These are phyloP conservation scores for Calophaca sinica DNA, from an alignment of 306 rosid species.

Conservation along the genomic window DNA sequence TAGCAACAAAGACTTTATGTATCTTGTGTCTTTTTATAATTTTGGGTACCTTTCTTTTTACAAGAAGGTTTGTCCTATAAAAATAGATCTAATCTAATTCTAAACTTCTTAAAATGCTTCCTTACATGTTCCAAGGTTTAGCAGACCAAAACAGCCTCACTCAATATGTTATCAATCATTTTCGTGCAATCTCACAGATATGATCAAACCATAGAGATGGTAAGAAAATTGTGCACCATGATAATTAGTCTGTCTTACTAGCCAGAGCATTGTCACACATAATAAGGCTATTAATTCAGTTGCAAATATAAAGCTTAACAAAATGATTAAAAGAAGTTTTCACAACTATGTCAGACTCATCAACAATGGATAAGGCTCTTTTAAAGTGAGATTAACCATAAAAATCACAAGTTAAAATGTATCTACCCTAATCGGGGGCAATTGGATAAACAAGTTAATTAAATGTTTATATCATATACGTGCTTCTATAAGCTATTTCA, in stretches of 20 bases:
- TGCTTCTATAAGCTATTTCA: no score
- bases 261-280: neutral
- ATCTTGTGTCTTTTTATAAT: neutral
- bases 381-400: neutral
- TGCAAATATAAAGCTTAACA: neutral
- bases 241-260: neutral
- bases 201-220: neutral
- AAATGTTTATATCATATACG: no score
- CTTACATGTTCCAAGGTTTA: neutral
- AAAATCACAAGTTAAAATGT: neutral
- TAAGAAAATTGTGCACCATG: conserved; percentile 14
- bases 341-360: neutral
- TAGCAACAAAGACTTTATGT: neutral
- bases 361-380: neutral
- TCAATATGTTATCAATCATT: neutral
- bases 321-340: neutral
- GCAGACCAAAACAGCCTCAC: conserved; percentile 13
- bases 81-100: conserved; percentile 11
- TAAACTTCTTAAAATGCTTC: neutral
- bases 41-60: neutral
- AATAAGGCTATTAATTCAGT: neutral
- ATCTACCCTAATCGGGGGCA: neutral
- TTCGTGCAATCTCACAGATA: neutral
- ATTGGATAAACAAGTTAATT: neutral
- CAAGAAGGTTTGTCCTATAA: neutral